Base-by-base conservation (phyloP, 805 yeast genomes). In the Cyberlindnera samutprakarnensis region DNA sequence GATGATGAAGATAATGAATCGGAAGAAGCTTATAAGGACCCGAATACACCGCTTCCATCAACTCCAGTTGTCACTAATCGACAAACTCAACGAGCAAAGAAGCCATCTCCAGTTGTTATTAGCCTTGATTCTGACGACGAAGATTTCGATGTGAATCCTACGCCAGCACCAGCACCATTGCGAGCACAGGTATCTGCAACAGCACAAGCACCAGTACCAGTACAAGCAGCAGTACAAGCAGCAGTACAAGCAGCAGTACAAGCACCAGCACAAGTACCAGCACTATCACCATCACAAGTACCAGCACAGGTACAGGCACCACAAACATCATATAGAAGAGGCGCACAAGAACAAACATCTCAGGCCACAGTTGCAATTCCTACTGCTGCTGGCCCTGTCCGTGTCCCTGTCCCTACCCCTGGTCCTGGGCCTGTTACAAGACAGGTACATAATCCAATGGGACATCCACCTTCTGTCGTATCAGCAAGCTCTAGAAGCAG, bases 101-200 rank as follows among this genome's bases (percentile, higher is more conserved):
- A 20, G 22, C 14, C 27, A 1, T 28, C 32, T 20, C 39, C 41
- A n/a, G 20, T 41, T 24, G 31, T 41, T n/a, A 41, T 41, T 31
- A 35, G 39, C 31, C 33, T 41, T 17, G 44, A 41, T 16, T 41
- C 44, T 2, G 44, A 41, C 24, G 44, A 41, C 18, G 44, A 39
- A 13, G 42, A 38, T 18, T 38, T 27, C 15, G 39, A 25, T 13
- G 26, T 19, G 2, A 33, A 35, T 13, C 24, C 27, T 9, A 14
- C 19, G 14, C 32, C 27, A 17, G 16, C 31, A n/a, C 25, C 25
- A 16, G 14, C 31, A 22, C 10, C 13, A 5, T 10, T 9, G 18
- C 14, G 25, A 21, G n/a, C 26, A 24, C 21, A 19, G 21, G 10
- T 10, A 25, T 13, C 27, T 9, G 11, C 18, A 25, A 10, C 17